A percentile compares a stretch with the other conserved stretches of the same genome.
Evolutionary conservation across 1,284 basidiomycete species (phyloP).

Genomic region (Sanghuangporus sanghuang): DNA sequence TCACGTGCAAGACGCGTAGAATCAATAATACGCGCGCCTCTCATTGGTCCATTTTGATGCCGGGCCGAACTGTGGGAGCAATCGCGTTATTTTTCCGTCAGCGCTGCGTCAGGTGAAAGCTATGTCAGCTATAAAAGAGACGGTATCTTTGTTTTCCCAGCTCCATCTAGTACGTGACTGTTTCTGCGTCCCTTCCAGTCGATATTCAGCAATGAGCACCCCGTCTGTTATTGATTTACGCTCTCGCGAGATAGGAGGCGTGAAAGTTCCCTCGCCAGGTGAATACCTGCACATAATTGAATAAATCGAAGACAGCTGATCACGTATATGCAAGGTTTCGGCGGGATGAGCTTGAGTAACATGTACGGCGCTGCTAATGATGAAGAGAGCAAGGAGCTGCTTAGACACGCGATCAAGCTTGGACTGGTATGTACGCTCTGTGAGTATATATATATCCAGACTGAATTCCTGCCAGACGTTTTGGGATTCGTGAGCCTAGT

Average conservation of each 20-base stretch:
- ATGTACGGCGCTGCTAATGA: constrained; percentile 17
- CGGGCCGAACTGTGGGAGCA: background rate
- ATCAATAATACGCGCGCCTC: too few species aligned
- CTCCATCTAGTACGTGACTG: background rate
- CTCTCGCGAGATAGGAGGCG: constrained; percentile 5
- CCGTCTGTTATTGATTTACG: constrained; percentile 10
- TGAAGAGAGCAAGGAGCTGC: constrained; percentile 16
- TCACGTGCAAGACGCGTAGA: too few species aligned
- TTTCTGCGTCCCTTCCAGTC: background rate
- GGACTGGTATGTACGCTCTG: constrained; percentile 1
- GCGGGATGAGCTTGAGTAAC: constrained; percentile 18
- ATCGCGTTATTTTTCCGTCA: background rate
- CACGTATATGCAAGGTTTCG: constrained; percentile 12
- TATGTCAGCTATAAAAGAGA: background rate
- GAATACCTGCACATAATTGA: background rate
- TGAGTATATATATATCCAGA: background rate
- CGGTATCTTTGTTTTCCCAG: background rate
- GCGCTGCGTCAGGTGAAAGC: background rate
- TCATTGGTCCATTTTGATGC: too few species aligned
- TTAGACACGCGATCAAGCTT: constrained; percentile 18
- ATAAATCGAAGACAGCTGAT: background rate
- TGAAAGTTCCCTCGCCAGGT: constrained; percentile 15
- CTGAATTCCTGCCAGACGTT: constrained; percentile 2
- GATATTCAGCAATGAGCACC: background rate
- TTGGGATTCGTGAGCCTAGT: constrained; percentile 17